Conservation (phyloP, 768 basidiomycete genomes). For the Boletus barrowsii region DNA sequence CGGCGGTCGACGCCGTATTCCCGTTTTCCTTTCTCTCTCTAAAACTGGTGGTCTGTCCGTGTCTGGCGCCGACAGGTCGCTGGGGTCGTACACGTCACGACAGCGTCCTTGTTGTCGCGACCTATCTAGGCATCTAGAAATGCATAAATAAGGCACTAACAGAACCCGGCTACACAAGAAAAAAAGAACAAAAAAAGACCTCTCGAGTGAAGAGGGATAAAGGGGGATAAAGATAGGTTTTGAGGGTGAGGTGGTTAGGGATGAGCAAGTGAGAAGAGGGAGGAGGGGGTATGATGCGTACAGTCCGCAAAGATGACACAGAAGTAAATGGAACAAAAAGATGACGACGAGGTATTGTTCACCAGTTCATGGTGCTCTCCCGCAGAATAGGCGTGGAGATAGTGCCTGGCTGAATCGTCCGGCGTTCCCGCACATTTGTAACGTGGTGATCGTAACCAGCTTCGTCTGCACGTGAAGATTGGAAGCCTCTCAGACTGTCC, state of each 20-base stretch:
- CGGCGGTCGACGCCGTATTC: conserved; percentile 8
- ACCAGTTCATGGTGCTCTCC: conserved; percentile 89
- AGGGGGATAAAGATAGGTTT: conserved; percentile 4
- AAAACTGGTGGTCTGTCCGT: too few relatives aligned
- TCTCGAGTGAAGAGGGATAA: background rate
- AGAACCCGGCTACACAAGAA: conserved; percentile 21
- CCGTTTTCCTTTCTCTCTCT: background rate
- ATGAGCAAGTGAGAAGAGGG: background rate
- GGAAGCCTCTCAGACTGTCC: conserved; percentile 68
- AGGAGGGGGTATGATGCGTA: conserved; percentile 13
- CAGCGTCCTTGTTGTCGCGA: conserved; percentile 4
- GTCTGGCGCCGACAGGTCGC: too few relatives aligned
- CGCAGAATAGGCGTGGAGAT: conserved; percentile 76
- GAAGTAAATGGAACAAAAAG: background rate
- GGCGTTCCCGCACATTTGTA: conserved; percentile 51
- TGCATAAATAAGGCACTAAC: conserved; percentile 26
- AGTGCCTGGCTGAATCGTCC: conserved; percentile 53
- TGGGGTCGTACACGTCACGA: too few relatives aligned
- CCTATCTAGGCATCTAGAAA: conserved; percentile 21
- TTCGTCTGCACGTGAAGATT: conserved; percentile 37
- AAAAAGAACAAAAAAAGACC: background rate
- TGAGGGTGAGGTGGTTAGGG: background rate
- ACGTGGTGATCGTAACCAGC: conserved; percentile 35
- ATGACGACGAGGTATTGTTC: conserved; percentile 13
- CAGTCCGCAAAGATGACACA: conserved; percentile 8